These are phyloP conservation scores for Epicoccum sorghinum DNA, from an alignment of 2,329 filamentous ascomycete species.

Conservation along the genomic window DNA sequence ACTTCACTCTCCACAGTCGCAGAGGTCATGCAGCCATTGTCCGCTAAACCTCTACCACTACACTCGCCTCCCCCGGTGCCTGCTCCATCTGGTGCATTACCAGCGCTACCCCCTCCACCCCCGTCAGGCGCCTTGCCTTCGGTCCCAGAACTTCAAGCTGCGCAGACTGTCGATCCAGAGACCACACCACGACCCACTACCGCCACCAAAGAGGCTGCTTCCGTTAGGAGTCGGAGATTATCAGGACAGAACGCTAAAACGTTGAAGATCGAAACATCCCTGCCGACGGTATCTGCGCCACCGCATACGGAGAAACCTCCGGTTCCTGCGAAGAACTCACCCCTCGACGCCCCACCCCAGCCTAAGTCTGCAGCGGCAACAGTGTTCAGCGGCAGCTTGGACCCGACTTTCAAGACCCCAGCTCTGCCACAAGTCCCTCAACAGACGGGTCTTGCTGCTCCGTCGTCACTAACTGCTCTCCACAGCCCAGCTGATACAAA, in stretches of 20 bases:
- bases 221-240: conserved; percentile 76
- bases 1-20: conserved; percentile 74
- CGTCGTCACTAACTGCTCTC: conserved; percentile 42
- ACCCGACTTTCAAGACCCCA: conserved; percentile 41
- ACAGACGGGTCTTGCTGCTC: conserved; percentile 33
- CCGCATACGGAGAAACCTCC: conserved; percentile 45
- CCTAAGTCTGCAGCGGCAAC: conserved; percentile 46
- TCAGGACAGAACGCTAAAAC: conserved; percentile 82
- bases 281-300: conserved; percentile 44
- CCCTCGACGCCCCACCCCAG: conserved; percentile 38
- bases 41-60: conserved; percentile 39
- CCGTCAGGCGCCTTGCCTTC: conserved; percentile 34
- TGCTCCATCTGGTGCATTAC: conserved; percentile 40
- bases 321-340: conserved; percentile 41
- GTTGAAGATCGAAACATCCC: conserved; percentile 83
- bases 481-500: conserved; percentile 50
- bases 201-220: conserved; percentile 36
- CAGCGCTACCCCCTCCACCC: conserved; percentile 31
- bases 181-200: conserved; percentile 35
- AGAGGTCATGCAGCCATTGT: conserved; percentile 60
- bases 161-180: conserved; percentile 32
- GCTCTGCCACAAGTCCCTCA: conserved; percentile 38
- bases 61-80: conserved; percentile 40
- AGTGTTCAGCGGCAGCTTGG: conserved; percentile 32
- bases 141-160: conserved; percentile 39